These are phyloP conservation scores for Maudiozyma pseudohumilis DNA, from an alignment of 805 yeast genomes.

Conservation along the genomic window DNA sequence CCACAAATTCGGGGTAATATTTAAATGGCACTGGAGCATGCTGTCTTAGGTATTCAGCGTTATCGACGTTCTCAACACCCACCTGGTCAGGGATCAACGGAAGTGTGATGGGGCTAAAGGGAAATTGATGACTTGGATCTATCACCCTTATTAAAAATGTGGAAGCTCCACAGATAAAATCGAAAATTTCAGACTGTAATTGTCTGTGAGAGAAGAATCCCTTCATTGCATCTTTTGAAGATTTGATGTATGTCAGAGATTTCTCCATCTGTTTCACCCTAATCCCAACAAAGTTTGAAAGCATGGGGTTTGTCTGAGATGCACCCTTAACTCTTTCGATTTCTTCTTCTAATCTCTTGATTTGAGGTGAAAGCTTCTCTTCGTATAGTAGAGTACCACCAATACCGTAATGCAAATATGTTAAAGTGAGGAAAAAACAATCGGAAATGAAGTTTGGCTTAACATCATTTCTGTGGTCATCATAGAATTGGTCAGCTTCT, in stretches of 20 bases:
- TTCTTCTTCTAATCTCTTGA: conserved; percentile 37
- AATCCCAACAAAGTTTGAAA: conserved; percentile 11
- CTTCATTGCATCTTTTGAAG: conserved; percentile 47
- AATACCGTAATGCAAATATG: conserved; percentile 79
- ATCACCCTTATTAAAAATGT: conserved; percentile 61
- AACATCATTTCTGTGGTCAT: conserved; percentile 29
- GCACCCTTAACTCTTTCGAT: conserved; percentile 27
- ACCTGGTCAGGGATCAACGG: conserved; percentile 53
- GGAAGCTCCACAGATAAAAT: conserved; percentile 66
- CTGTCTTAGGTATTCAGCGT: conserved; percentile 56
- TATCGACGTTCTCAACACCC: conserved; percentile 60
- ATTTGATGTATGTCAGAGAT: conserved; percentile 31
- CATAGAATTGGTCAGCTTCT: conserved; percentile 54
- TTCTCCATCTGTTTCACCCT: conserved; percentile 46
- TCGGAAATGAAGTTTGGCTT: conserved; percentile 77
- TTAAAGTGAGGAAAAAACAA: conserved; percentile 68
- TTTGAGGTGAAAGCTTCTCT: conserved; percentile 43
- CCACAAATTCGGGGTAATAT: conserved; percentile 72
- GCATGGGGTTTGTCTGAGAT: conserved; percentile 2
- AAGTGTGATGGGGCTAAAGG: conserved; percentile 39
- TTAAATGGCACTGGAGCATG: conserved; percentile 69
- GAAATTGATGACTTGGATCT: conserved; percentile 63
- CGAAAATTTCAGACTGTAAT: conserved; percentile 59
- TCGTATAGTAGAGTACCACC: conserved; percentile 63
- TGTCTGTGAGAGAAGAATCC: conserved; percentile 50